These are phyloP conservation scores for Zygoascus tannicola DNA, from an alignment of 805 yeast species.

Conservation along the genomic window DNA sequence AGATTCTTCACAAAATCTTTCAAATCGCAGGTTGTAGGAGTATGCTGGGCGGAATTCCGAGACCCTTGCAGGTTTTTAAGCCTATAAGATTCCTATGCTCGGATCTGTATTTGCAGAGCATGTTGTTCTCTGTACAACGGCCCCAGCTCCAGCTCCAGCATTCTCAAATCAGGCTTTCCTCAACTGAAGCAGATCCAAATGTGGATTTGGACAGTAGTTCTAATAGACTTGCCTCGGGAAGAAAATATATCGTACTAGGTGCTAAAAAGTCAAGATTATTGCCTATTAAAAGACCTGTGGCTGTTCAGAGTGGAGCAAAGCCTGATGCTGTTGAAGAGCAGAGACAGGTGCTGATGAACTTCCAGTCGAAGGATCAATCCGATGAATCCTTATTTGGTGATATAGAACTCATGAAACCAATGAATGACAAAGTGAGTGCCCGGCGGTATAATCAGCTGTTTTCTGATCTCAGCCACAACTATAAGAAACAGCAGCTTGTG, in stretches of 20 bases:
- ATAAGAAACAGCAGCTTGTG: constrained; percentile 21
- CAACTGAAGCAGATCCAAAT: too few species aligned
- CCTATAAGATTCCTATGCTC: too few species aligned
- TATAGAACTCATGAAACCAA: constrained; percentile 17
- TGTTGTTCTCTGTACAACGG: too few species aligned
- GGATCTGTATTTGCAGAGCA: too few species aligned
- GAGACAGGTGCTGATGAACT: constrained; percentile 14
- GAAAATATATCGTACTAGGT: constrained; percentile 17
- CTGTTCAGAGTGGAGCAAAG: constrained; percentile 3
- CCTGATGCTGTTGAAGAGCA: constrained; percentile 16
- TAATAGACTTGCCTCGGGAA: neutral
- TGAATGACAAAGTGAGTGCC: constrained; percentile 12
- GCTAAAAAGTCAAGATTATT: constrained; percentile 15
- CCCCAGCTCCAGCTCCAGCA: too few species aligned
- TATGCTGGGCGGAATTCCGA: too few species aligned
- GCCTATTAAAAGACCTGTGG: constrained; percentile 11
- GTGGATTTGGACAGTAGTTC: neutral
- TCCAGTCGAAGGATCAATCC: constrained; percentile 10
- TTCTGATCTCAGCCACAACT: constrained; percentile 21
- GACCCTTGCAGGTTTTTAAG: too few species aligned
- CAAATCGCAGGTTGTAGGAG: neutral
- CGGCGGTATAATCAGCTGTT: constrained; percentile 19
- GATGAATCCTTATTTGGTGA: constrained; percentile 9
- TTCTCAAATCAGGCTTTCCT: too few species aligned
- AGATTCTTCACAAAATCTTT: neutral